Evolutionary conservation across 1,139 yeast genomes (phyloP).

Genomic region (Diutina rugosa): DNA sequence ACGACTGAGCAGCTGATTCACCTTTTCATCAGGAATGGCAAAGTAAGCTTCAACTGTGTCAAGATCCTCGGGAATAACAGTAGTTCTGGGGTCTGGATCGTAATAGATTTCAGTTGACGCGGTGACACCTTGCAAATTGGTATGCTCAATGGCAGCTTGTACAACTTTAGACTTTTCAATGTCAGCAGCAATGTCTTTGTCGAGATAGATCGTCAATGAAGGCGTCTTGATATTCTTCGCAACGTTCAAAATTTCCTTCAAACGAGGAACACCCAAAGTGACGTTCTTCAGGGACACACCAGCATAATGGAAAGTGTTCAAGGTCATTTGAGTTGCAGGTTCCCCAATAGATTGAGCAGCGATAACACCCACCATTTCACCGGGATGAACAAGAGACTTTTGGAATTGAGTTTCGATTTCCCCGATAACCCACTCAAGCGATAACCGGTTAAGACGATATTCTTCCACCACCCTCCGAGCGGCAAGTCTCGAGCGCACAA

Average conservation of each 20-base stretch:
- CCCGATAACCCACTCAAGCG: constrained; percentile 94
- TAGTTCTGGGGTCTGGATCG: constrained; percentile 95
- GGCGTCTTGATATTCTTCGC: constrained; percentile 99
- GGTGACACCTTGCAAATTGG: constrained; percentile 88
- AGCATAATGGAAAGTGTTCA: constrained; percentile 99
- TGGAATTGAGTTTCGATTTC: constrained; percentile 90
- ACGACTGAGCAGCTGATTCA: constrained; percentile 81
- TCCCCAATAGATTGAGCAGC: constrained; percentile 99
- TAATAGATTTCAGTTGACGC: constrained; percentile 95
- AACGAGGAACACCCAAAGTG: constrained; percentile 98
- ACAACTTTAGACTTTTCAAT: constrained; percentile 90
- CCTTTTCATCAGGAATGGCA: constrained; percentile 95
- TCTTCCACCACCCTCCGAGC: constrained; percentile 87
- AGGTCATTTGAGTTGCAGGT: constrained; percentile 99
- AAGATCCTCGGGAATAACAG: constrained; percentile 91
- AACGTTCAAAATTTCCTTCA: constrained; percentile 96
- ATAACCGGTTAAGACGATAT: constrained; percentile 68
- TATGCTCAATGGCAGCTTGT: constrained; percentile 94
- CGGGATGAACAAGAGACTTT: constrained; percentile 90
- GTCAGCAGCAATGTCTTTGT: constrained; percentile 69
- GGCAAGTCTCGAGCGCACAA: constrained; percentile 85
- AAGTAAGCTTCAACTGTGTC: constrained; percentile 96
- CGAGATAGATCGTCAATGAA: constrained; percentile 81
- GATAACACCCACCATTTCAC: constrained; percentile 99
- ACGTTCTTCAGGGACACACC: constrained; percentile 99